These are phyloP conservation scores for Diaporthe velutina DNA, from an alignment of 2,329 filamentous ascomycete genomes.

Conservation along the genomic window DNA sequence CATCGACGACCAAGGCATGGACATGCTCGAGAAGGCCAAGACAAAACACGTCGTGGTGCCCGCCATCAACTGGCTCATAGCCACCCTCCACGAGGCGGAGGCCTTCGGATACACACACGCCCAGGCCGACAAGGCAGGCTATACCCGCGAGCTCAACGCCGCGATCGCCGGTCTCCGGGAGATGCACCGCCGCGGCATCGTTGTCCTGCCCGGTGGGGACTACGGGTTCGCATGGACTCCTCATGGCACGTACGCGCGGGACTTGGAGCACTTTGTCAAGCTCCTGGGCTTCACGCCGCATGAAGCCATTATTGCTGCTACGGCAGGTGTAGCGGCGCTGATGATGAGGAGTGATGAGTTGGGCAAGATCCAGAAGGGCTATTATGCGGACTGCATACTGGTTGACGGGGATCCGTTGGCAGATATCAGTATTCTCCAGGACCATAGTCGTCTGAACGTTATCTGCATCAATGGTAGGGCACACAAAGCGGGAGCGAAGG, in stretches of 20 bases:
- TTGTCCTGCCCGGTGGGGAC: slow-evolving; percentile 59
- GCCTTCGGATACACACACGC: slow-evolving; percentile 57
- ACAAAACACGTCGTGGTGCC: slow-evolving; percentile 56
- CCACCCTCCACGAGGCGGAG: slow-evolving; percentile 46
- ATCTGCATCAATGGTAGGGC: slow-evolving; percentile 62
- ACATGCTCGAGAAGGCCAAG: slow-evolving; percentile 55
- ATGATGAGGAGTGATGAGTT: slow-evolving; percentile 56
- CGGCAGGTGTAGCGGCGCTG: slow-evolving; percentile 53
- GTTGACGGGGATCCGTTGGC: slow-evolving; percentile 60
- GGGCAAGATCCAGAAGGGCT: slow-evolving; percentile 56
- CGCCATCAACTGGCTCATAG: slow-evolving; percentile 57
- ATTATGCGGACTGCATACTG: slow-evolving; percentile 59
- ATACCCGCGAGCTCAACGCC: slow-evolving; percentile 55
- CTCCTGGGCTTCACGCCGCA: slow-evolving; percentile 58
- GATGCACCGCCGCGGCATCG: slow-evolving; percentile 59
- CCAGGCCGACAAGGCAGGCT: slow-evolving; percentile 58
- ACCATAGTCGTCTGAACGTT: slow-evolving; percentile 57
- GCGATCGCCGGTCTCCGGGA: slow-evolving; percentile 55
- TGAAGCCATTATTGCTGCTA: slow-evolving; percentile 59
- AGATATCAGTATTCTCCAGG: slow-evolving; percentile 56
- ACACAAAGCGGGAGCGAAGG: slow-evolving; percentile 50
- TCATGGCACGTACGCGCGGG: slow-evolving; percentile 61
- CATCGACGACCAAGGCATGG: slow-evolving; percentile 57
- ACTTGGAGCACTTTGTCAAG: slow-evolving; percentile 60
- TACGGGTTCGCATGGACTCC: slow-evolving; percentile 63